Conservation (phyloP, 257 asterid species). For the Salvia miltiorrhiza region DNA sequence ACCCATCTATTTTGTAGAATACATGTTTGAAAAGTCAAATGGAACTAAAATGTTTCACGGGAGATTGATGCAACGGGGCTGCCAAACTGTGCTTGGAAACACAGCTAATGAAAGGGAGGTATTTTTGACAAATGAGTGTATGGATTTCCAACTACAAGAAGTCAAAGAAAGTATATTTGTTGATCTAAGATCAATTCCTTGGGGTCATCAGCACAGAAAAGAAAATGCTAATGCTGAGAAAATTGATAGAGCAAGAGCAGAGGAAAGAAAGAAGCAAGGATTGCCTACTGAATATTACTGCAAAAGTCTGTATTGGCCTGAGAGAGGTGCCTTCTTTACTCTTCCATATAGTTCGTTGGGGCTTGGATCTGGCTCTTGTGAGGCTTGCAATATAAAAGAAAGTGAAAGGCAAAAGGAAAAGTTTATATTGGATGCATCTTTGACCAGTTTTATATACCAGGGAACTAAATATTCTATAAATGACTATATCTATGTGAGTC, state of each 20-base stretch:
- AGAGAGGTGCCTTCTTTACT: conserved; percentile 81
- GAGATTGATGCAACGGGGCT: conserved; percentile 67
- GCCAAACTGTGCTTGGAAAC: conserved; percentile 83
- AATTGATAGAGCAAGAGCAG: conserved; percentile 74
- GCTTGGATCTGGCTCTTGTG: conserved; percentile 78
- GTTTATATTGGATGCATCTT: conserved; percentile 46
- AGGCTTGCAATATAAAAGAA: conserved; percentile 54
- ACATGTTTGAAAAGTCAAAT: conserved; percentile 70
- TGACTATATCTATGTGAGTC: conserved; percentile 74
- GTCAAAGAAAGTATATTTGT: conserved; percentile 41
- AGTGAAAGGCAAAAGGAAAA: conserved; percentile 37
- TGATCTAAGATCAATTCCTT: conserved; percentile 56
- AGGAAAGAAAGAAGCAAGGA: conserved; percentile 75
- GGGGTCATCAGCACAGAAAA: conserved; percentile 90
- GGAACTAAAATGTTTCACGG: conserved; percentile 88
- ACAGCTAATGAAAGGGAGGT: conserved; percentile 82
- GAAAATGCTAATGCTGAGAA: conserved; percentile 59
- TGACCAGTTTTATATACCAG: conserved; percentile 45
- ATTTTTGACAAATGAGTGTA: conserved; percentile 75
- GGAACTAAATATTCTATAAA: conserved; percentile 58
- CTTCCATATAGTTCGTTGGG: conserved; percentile 57
- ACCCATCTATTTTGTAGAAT: conserved; percentile 63
- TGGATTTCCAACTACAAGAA: conserved; percentile 57
- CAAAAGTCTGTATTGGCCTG: conserved; percentile 82
- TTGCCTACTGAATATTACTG: conserved; percentile 73